Percentiles rank a stretch among this genome's conserved stretches.
Evolutionary conservation across 2,329 filamentous ascomycete genomes (phyloP).

Genomic region (Cladophialophora immunda): DNA sequence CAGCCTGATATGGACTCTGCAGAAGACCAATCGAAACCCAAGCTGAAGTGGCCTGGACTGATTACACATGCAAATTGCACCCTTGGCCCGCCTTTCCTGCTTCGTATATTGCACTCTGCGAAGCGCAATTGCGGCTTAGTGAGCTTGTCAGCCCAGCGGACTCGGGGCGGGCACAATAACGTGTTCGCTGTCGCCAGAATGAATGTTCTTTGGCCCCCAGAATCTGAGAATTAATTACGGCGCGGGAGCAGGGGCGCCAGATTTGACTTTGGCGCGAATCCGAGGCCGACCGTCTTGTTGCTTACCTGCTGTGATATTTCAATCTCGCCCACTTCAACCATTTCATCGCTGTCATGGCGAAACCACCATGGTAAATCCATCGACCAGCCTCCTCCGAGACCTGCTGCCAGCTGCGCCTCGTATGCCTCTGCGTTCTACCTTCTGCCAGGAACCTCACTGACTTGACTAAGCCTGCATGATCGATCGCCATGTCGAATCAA

Average conservation of each 20-base stretch:
- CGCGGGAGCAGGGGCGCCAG: too few species aligned
- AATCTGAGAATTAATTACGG: too few species aligned
- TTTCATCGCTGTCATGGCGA: too few species aligned
- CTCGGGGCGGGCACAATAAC: too few species aligned
- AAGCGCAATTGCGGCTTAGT: not conserved
- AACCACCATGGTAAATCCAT: too few species aligned
- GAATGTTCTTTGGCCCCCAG: too few species aligned
- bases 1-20: not conserved
- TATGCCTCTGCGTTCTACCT: not conserved
- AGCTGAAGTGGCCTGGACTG: not conserved
- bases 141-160: not conserved
- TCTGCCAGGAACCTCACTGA: not conserved
- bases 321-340: too few species aligned
- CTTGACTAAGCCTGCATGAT: not conserved
- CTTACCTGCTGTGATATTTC: not conserved
- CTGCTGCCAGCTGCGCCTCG: too few species aligned
- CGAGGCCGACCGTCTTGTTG: too few species aligned
- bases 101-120: not conserved
- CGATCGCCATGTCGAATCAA: not conserved
- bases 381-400: not conserved
- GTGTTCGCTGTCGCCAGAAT: too few species aligned
- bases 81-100: not conserved
- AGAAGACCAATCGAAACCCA: not conserved
- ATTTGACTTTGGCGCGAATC: too few species aligned
- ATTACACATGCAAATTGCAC: not conserved